Evolutionary conservation across 768 basidiomycete species (phyloP).

Genomic region (Mycena indigotica): DNA sequence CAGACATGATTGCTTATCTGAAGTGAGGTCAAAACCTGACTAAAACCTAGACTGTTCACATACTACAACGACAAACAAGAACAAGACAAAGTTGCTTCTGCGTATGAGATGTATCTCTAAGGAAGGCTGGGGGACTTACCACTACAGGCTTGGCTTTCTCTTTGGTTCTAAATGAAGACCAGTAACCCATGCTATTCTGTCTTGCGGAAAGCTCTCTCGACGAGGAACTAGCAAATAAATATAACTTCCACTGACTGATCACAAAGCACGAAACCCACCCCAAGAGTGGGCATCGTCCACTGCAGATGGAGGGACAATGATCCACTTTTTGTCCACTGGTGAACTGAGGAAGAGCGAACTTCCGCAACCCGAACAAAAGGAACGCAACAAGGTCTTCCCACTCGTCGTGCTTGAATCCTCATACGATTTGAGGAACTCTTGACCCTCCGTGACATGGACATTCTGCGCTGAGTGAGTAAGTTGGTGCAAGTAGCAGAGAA

Average conservation of each 20-base stretch:
- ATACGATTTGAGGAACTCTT: conserved; percentile 25
- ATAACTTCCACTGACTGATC: not conserved
- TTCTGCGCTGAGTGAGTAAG: conserved; percentile 26
- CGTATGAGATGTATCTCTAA: too few species aligned
- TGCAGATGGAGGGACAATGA: not conserved
- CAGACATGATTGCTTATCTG: too few species aligned
- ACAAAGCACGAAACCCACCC: conserved; percentile 4
- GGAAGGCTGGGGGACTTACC: too few species aligned
- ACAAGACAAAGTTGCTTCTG: too few species aligned
- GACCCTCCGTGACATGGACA: conserved; percentile 25
- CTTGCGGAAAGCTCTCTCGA: conserved; percentile 14
- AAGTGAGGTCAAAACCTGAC: too few species aligned
- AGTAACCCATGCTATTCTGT: conserved; percentile 13
- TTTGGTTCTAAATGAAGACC: conserved; percentile 12
- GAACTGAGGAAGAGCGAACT: conserved; percentile 27
- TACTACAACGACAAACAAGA: too few species aligned
- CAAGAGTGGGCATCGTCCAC: conserved; percentile 9
- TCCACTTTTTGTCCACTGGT: conserved; percentile 3
- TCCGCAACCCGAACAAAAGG: conserved; percentile 31
- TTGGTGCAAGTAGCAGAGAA: conserved; percentile 16
- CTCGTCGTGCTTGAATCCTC: conserved; percentile 25
- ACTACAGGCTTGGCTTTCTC: conserved; percentile 2
- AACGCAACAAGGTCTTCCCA: conserved; percentile 25
- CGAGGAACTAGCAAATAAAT: conserved; percentile 8
- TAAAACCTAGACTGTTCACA: too few species aligned